Percentiles rank a stretch among this genome's conserved stretches.
phyloP scores from a whole-genome alignment of 1,139 yeast species.

The Meyerozyma guilliermondii region DNA sequence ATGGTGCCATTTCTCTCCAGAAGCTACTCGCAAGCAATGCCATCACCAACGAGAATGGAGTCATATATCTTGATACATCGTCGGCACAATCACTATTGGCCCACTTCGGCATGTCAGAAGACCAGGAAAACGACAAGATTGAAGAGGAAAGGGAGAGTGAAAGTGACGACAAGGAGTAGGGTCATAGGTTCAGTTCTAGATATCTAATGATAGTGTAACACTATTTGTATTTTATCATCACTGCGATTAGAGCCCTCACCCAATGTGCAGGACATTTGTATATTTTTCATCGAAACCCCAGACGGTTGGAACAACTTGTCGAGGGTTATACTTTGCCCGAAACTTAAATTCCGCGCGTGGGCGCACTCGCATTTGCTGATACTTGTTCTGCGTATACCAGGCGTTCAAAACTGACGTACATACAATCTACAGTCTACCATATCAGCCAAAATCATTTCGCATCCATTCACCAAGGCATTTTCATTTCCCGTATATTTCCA shows the following conservation, averaged over 20 bases:
- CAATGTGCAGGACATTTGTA: background rate
- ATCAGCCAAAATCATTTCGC: background rate
- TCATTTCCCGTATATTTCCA: background rate
- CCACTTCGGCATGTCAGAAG: constrained; percentile 41
- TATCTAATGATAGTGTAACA: background rate
- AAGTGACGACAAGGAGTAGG: constrained; percentile 15
- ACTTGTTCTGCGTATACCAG: background rate
- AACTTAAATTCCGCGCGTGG: background rate
- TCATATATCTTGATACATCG: constrained; percentile 46
- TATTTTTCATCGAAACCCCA: background rate
- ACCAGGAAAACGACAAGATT: constrained; percentile 7
- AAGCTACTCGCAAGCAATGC: constrained; percentile 49
- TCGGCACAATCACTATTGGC: constrained; percentile 47
- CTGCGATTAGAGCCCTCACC: background rate
- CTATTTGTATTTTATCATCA: background rate
- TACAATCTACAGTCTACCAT: background rate
- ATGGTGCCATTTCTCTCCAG: constrained; percentile 47
- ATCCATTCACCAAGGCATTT: background rate
- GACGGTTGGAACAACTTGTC: background rate
- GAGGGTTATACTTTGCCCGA: background rate
- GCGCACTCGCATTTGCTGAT: background rate
- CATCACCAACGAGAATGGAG: constrained; percentile 53
- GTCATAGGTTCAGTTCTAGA: constrained; percentile 1
- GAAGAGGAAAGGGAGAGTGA: constrained; percentile 15
- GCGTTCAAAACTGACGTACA: background rate